Evolutionary conservation across 257 asterid species (phyloP).

Genomic region (Solanum virginianum): DNA sequence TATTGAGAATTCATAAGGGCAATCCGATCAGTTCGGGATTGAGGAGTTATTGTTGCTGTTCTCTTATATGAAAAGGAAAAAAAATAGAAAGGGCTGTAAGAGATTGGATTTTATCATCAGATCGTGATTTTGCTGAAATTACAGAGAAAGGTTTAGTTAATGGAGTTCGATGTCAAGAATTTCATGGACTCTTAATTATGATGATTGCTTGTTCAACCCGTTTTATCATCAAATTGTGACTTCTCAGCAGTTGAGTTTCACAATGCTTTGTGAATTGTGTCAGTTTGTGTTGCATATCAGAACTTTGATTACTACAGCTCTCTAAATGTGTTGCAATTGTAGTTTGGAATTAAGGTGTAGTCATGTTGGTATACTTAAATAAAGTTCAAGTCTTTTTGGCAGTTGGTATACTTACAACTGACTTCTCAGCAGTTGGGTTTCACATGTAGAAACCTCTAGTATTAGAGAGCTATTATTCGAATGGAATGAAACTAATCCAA

Average conservation of each 20-base stretch:
- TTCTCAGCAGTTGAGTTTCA: background rate
- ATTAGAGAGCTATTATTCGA: background rate
- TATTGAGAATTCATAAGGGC: background rate
- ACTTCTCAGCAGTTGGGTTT: background rate
- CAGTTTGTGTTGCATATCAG: background rate
- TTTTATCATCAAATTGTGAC: background rate
- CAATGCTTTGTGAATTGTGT: background rate
- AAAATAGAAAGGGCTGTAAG: background rate
- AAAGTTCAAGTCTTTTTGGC: background rate
- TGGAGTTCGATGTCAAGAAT: background rate
- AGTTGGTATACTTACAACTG: no score
- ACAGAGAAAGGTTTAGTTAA: background rate
- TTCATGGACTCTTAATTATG: background rate
- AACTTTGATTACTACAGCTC: background rate
- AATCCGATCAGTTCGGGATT: background rate
- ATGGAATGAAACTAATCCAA: background rate
- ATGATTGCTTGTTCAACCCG: background rate
- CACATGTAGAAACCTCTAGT: background rate
- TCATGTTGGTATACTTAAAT: background rate
- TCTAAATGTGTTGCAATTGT: background rate
- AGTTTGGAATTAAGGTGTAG: background rate
- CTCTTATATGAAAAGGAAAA: background rate
- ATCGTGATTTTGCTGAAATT: background rate
- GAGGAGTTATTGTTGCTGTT: background rate
- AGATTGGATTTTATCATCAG: background rate